Conservation (phyloP, 1,139 yeast species). For the Pichia sp. region DNA sequence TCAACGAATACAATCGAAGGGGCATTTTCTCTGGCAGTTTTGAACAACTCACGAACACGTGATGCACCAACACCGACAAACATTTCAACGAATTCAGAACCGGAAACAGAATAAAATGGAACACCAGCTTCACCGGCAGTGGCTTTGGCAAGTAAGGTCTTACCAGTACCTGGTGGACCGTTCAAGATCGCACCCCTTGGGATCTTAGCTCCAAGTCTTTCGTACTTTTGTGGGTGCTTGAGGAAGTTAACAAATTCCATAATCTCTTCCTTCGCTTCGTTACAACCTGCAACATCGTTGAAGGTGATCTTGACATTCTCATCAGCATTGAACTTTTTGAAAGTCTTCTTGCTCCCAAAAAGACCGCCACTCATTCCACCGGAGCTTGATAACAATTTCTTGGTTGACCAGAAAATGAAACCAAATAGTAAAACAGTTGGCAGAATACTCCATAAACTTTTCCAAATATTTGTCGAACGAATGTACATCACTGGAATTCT, state of each 20-base stretch:
- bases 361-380: slow-evolving; percentile 51
- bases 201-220: slow-evolving; percentile 89
- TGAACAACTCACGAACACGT: slow-evolving; percentile 89
- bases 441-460: slow-evolving; percentile 53
- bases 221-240: slow-evolving; percentile 84
- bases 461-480: slow-evolving; percentile 56
- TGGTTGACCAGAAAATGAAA: slow-evolving; percentile 66
- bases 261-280: slow-evolving; percentile 96
- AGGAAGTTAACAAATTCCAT: slow-evolving; percentile 95
- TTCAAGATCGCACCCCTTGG: slow-evolving; percentile 97
- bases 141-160: slow-evolving; percentile 93
- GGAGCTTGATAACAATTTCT: slow-evolving; percentile 49
- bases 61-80: slow-evolving; percentile 99
- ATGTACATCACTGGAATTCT: slow-evolving; percentile 62
- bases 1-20: slow-evolving; percentile 93
- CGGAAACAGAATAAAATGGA: slow-evolving; percentile 90
- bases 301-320: slow-evolving; percentile 84
- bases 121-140: slow-evolving; percentile 99
- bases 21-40: slow-evolving; percentile 87
- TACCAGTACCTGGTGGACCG: slow-evolving; percentile 99
- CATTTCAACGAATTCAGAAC: slow-evolving; percentile 98
- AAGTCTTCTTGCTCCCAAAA: slow-evolving; percentile 47
- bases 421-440: slow-evolving; percentile 70
- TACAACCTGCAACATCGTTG: slow-evolving; percentile 95
- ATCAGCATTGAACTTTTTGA: slow-evolving; percentile 88